phyloP scores from a whole-genome alignment of 331 rosid genomes.

The Rhamnella rubrinervis region DNA sequence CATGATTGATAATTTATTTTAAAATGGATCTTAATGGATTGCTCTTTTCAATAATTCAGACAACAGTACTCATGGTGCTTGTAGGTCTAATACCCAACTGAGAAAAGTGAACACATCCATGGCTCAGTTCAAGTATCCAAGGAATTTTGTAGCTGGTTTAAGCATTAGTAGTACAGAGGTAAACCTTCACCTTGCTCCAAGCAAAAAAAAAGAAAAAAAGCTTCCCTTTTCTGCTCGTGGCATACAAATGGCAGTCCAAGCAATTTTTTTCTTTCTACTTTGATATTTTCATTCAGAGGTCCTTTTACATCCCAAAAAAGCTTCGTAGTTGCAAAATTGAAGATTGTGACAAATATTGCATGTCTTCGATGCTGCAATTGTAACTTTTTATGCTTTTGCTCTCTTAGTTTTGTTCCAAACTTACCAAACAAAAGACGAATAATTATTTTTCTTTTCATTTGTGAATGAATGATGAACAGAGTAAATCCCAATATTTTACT shows the following conservation, averaged over 20 bases:
- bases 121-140: constrained; percentile 2
- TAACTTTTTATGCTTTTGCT: neutral
- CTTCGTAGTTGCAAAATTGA: neutral
- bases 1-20: too few species aligned
- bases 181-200: constrained; percentile 8
- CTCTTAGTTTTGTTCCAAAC: neutral
- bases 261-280: neutral
- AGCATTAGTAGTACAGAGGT: constrained; percentile 3
- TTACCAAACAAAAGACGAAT: neutral
- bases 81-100: constrained; percentile 27
- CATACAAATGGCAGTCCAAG: constrained; percentile 13
- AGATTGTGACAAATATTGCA: constrained; percentile 3
- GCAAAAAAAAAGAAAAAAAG: neutral
- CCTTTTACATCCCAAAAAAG: neutral
- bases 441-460: neutral
- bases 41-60: too few species aligned
- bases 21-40: too few species aligned
- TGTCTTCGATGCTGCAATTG: neutral
- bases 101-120: constrained; percentile 14
- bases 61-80: neutral
- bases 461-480: too few species aligned
- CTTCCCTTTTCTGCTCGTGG: constrained; percentile 13
- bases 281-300: constrained; percentile 1
- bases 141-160: neutral
- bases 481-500: neutral